Percentiles rank a stretch among this genome's conserved stretches.
These are phyloP conservation scores for Barnettozyma populi DNA, from an alignment of 805 yeast species.

Conservation along the genomic window DNA sequence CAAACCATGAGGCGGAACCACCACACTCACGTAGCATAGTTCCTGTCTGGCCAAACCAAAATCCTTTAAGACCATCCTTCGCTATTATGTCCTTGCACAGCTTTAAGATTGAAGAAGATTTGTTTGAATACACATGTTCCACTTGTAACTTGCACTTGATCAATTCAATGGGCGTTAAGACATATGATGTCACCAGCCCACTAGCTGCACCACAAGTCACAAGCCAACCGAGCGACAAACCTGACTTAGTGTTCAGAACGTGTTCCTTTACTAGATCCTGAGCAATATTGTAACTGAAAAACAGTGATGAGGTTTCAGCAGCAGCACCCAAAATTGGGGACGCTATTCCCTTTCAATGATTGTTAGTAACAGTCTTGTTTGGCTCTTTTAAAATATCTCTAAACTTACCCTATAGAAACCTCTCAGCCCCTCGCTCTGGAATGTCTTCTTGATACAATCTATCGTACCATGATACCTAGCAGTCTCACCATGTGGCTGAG, in stretches of 20 bases:
- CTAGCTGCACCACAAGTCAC: slow-evolving; percentile 73
- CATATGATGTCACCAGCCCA: slow-evolving; percentile 77
- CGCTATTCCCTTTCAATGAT: slow-evolving; percentile 44
- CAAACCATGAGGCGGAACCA: slow-evolving; percentile 94
- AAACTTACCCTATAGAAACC: slow-evolving; percentile 64
- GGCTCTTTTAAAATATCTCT: neutral
- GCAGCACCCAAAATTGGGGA: slow-evolving; percentile 89
- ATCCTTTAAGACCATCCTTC: slow-evolving; percentile 58
- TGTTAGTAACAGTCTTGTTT: neutral
- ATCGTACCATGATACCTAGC: slow-evolving; percentile 51
- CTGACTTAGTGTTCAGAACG: slow-evolving; percentile 11
- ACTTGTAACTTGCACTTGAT: slow-evolving; percentile 88
- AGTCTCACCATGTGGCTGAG: slow-evolving; percentile 53
- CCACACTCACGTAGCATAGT: slow-evolving; percentile 79
- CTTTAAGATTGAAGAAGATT: slow-evolving; percentile 28
- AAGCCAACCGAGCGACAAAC: slow-evolving; percentile 38
- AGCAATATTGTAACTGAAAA: slow-evolving; percentile 55
- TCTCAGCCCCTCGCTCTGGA: slow-evolving; percentile 59
- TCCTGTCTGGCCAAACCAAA: slow-evolving; percentile 85
- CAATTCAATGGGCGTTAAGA: slow-evolving; percentile 88
- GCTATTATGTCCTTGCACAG: slow-evolving; percentile 38
- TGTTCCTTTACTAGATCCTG: slow-evolving; percentile 31
- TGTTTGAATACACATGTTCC: slow-evolving; percentile 29
- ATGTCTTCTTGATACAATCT: slow-evolving; percentile 61
- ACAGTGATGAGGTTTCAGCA: slow-evolving; percentile 79